Conservation (phyloP, 345 rosid species). For the Populus nigra region DNA sequence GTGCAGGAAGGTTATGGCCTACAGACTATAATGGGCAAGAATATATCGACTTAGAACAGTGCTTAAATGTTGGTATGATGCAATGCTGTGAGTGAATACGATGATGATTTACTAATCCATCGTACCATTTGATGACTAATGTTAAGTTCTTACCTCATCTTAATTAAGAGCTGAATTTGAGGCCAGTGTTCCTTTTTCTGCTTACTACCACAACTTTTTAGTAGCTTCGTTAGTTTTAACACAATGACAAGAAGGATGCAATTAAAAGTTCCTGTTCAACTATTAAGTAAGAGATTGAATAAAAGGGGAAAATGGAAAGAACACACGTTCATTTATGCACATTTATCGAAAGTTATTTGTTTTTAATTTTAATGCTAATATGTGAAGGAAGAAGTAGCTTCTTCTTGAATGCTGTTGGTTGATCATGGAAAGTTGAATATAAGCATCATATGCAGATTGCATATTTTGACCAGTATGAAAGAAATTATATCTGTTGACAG, state of each 20-base stretch:
- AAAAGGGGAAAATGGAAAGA: not conserved
- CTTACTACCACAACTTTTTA: not conserved
- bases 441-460: too few relatives aligned
- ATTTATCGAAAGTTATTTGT: not conserved
- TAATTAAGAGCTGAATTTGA: not conserved
- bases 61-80: not conserved
- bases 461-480: too few relatives aligned
- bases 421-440: too few relatives aligned
- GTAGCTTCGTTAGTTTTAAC: not conserved
- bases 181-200: not conserved
- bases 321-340: not conserved
- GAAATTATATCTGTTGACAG: too few relatives aligned
- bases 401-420: not conserved
- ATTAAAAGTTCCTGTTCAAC: not conserved
- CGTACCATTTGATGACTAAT: not conserved
- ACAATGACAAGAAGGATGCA: not conserved
- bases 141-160: not conserved
- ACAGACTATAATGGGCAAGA: not conserved
- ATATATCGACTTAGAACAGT: not conserved
- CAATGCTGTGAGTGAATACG: not conserved
- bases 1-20: not conserved
- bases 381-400: too few relatives aligned
- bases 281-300: not conserved
- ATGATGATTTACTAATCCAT: not conserved
- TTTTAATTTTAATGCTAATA: too few relatives aligned